Base-by-base conservation (phyloP, 345 rosid genomes). In the Arabis hirsuta region DNA sequence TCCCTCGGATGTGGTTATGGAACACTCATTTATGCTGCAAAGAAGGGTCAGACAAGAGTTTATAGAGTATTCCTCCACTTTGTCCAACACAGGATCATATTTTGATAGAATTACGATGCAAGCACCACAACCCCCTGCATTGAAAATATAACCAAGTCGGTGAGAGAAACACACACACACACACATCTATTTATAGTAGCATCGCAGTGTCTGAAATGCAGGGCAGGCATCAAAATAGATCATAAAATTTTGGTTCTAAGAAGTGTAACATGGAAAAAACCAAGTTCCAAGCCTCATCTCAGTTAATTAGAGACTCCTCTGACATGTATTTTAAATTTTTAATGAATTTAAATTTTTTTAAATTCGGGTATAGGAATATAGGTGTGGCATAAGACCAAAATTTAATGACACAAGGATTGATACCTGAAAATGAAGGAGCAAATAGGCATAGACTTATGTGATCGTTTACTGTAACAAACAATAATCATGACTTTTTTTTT, bases 51-150 rank as follows among this genome's bases (percentile, higher is more conserved):
- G 92, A 64, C 99, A 94, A 39, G 97, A 91, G 79, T 86, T 86
- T 32, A 83, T 67, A 2, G 90, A 81, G 39, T 54, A 78, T 63
- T 87, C 88, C 67, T 94, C 87, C 52, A 88, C 91, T 72, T 64
- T 69, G 60, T 83, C 89, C 16, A 64, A 73, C 56, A 66, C 72
- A 5, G 83, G 81, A 69, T 86, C 82, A 45, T 88, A 89, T 72
- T 81, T 89, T n/a, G 99, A 88, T 53, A 89, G 62, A 12, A 94
- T 39, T 45, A 88, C 99, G 32, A 84, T 63, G 57, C 99, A 89
- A 73, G 99, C 95, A 34, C 98, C 98, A 55, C 98, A 94, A 12
- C 96, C 97, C 69, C 98, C 97, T 94, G 82, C 75, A 81, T 36
- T 11, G 2, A 36, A 36, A 36, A 36, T 9, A 36, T 36, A 36